These are phyloP conservation scores for Myrmaecium sp. DNA, from an alignment of 2,329 filamentous ascomycete species.

Conservation along the genomic window DNA sequence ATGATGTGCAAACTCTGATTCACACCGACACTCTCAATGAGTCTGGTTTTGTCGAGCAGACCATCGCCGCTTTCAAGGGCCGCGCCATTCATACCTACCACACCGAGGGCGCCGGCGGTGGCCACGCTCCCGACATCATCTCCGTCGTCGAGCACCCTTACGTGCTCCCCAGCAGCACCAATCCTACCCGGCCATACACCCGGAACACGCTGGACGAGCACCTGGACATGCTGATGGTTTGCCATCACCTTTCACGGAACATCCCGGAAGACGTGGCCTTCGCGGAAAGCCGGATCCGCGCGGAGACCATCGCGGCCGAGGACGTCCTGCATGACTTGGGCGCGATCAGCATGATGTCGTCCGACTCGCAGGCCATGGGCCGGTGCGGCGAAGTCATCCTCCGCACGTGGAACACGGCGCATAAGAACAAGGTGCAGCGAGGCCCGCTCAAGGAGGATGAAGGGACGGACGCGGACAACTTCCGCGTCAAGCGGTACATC, in stretches of 20 bases:
- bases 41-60: constrained; percentile 90
- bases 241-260: constrained; percentile 81
- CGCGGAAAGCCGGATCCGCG: constrained; percentile 82
- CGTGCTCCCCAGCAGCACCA: constrained; percentile 79
- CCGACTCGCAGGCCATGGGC: constrained; percentile 92
- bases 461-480: constrained; percentile 70
- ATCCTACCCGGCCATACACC: constrained; percentile 82
- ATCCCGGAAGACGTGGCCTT: constrained; percentile 95
- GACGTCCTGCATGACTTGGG: constrained; percentile 90
- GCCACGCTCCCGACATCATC: constrained; percentile 93
- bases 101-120: constrained; percentile 86
- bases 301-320: constrained; percentile 91
- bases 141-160: constrained; percentile 77
- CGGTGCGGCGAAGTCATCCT: constrained; percentile 86
- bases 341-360: constrained; percentile 95
- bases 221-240: constrained; percentile 97
- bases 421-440: constrained; percentile 87
- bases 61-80: constrained; percentile 66
- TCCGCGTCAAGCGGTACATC: constrained; percentile 79
- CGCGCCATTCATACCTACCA: constrained; percentile 94
- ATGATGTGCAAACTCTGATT: constrained; percentile 84
- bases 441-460: constrained; percentile 62
- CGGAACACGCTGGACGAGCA: constrained; percentile 90
- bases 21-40: constrained; percentile 91
- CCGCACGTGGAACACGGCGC: constrained; percentile 90